A percentile compares a stretch with the other conserved stretches of the same genome.
These are phyloP conservation scores for Backusella tarrabulga DNA, from an alignment of 192 early-diverging fungal genomes.

Conservation along the genomic window DNA sequence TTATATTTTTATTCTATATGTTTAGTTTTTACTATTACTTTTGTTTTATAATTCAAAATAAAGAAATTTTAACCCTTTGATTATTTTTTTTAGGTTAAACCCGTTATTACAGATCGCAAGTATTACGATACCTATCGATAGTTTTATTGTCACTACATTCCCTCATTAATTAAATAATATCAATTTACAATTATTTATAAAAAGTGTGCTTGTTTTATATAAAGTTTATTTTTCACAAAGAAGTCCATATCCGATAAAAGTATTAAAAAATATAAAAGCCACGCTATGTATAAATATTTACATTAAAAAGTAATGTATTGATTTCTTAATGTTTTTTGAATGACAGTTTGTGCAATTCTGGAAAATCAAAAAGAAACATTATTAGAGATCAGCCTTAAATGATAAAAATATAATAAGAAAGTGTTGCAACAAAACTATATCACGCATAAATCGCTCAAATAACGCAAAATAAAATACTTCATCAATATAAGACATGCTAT, in stretches of 20 bases:
- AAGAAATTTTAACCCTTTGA: neutral
- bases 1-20: no score
- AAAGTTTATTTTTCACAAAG: neutral
- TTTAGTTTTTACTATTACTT: neutral
- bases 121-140: neutral
- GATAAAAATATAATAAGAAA: neutral
- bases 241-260: neutral
- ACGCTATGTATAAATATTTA: neutral
- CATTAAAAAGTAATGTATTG: neutral
- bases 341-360: neutral
- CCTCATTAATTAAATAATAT: neutral
- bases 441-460: neutral
- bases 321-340: conserved; percentile 1
- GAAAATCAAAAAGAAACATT: neutral
- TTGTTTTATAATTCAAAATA: neutral
- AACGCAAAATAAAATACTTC: neutral
- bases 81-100: neutral
- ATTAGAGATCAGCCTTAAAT: neutral
- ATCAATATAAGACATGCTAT: neutral
- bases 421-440: neutral
- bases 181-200: neutral
- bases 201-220: neutral
- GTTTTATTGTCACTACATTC: neutral
- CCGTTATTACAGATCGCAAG: neutral
- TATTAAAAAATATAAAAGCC: neutral